Evolutionary conservation across 2,329 filamentous ascomycete genomes (phyloP), one percentile per base, ranked within the genome.

Genomic region (Cordyceps cateniannulata): DNA sequence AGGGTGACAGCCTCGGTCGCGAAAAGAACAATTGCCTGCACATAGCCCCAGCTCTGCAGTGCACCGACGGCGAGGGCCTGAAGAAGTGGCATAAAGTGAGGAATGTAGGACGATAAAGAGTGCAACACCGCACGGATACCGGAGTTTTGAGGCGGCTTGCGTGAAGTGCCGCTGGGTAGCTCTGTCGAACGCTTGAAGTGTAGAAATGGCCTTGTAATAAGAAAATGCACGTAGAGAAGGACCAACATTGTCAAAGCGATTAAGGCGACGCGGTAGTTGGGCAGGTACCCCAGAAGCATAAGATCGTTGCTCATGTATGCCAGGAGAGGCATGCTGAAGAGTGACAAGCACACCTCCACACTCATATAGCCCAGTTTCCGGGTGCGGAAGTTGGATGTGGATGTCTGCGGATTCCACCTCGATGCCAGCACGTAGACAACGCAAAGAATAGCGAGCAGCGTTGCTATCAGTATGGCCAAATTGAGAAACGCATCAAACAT

Each of bases 291-390:
- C 35, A 51, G 32, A 7, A 61, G 59, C 40, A 45, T 42, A n/a
- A 56, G 12, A 32, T 61, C 59, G 38, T 61, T 56, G 59, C 50
- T 53, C 52, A 61, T 61, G 44, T 61, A 61, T 38, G 59, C 44
- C 10, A 61, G 25, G 8, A 61, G 44, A 8, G 59, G 59, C 38
- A 61, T 44, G 45, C 59, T 61, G 52, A 61, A 56, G 18, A 61
- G 45, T n/a, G 50, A 61, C 35, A 61, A 22, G 32, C 42, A 53
- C 12, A 56, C 29, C n/a, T 29, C 44, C 3, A 57, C 45, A 40
- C 50, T 61, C 29, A 56, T 56, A n/a, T 24, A 40, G 25, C 32
- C 51, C 25, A 53, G 16, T 24, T 56, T 61, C 22, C 27, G 42
- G 24, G 40, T 35, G 27, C 47, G 54, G 2, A 10, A 18, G 52